Evolutionary conservation across 75 land plant genomes (phyloP), one percentile per base, ranked within the genome.

Genomic region (Picea sitchensis): DNA sequence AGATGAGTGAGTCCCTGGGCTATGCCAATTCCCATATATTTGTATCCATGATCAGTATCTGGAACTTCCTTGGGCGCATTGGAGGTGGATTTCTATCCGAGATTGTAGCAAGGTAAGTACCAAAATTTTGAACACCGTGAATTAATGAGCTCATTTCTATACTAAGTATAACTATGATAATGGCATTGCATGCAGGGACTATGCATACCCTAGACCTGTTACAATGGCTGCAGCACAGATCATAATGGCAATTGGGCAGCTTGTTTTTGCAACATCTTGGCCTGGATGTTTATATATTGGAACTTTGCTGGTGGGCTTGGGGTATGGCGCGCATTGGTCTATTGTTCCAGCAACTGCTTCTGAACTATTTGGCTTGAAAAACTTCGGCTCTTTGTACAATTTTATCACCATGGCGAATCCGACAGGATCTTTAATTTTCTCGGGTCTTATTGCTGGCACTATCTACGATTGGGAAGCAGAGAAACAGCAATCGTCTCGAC

Each of bases 381-480:
- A 87, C 57, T 95, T 95, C 62, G 98, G 98, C 21, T 86, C 89
- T 14, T 68, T 95, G 32, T 95, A 95, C 89, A 95, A 95, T 67
- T 90, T 92, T 69, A 87, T 91, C 63, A 89, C 88, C 8, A 79
- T 90, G 61, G 95, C 98, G 8, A 92, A 87, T 72, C 95, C 95
- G 3, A 79, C 87, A 5, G 95, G 93, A 34, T 91, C 95, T 44
- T 85, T 91, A 81, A 78, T 93, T 14, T 93, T 91, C 86, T 93
- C 95, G 12, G 91, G 90, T 20, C 79, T 87, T 17, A 90, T 93
- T 21, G 91, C 95, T 30, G 91, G 93, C 20, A 80, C 74, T 57
- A 88, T 97, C 17, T 97, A 97, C 77, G 98, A 97, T 77, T 62
- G 76, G 71, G 99, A 97, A 84, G 98, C 99, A 6, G 91, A 86